These are phyloP conservation scores for Taiozyma sp. DNA, from an alignment of 1,139 yeast genomes.

Conservation along the genomic window DNA sequence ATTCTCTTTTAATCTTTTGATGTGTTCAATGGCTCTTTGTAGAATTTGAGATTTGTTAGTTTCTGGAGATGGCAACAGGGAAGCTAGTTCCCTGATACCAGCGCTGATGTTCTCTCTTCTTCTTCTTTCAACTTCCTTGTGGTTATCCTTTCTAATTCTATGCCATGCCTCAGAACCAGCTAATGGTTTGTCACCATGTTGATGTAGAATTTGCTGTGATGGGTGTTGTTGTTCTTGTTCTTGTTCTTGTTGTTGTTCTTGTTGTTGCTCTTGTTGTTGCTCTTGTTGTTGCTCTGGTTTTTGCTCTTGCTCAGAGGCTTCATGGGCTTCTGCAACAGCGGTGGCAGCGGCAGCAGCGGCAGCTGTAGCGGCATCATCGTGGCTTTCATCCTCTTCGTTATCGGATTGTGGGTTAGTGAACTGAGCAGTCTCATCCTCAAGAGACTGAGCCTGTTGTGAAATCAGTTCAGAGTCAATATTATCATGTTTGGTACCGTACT, in stretches of 20 bases:
- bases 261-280: no score
- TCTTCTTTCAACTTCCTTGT: slow-evolving; percentile 95
- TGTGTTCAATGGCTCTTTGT: slow-evolving; percentile 84
- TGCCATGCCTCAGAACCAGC: slow-evolving; percentile 89
- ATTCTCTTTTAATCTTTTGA: slow-evolving; percentile 81
- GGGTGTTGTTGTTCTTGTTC: slow-evolving; percentile 15
- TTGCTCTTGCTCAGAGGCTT: slow-evolving; percentile 2
- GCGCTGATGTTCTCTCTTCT: slow-evolving; percentile 89
- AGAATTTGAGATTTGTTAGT: slow-evolving; percentile 89
- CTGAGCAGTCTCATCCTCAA: slow-evolving; percentile 15
- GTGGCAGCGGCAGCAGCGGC: slow-evolving; percentile 15
- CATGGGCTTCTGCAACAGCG: slow-evolving; percentile 12
- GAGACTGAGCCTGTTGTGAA: slow-evolving; percentile 37
- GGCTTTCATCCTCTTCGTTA: neutral
- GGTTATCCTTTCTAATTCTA: slow-evolving; percentile 79
- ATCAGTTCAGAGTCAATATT: slow-evolving; percentile 42
- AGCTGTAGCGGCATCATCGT: neutral
- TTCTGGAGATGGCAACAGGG: slow-evolving; percentile 74
- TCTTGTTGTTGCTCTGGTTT: slow-evolving; percentile 9
- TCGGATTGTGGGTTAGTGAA: slow-evolving; percentile 11
- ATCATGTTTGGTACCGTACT: slow-evolving; percentile 9
- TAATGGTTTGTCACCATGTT: slow-evolving; percentile 30
- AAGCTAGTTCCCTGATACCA: slow-evolving; percentile 83
- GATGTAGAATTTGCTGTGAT: slow-evolving; percentile 18
- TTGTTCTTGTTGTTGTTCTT: slow-evolving; percentile 5